Base-by-base conservation (phyloP, 345 rosid species). In the Reutealis trisperma region DNA sequence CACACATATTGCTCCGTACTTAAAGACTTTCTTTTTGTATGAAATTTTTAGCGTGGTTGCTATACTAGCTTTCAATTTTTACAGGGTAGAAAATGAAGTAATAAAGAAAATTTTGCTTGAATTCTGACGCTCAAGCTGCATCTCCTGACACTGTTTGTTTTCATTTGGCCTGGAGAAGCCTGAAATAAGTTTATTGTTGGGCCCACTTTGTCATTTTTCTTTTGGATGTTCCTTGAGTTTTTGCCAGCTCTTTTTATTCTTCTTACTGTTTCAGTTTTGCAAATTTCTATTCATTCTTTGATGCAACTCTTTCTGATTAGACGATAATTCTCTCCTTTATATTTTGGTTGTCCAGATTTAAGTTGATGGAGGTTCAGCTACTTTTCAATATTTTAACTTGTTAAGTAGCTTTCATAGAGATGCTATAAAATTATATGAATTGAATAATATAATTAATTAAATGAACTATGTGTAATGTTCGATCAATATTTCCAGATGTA, bases 401-500 rank as follows among this genome's bases (percentile, higher is more conserved):
- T 13, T 22, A 14, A 4, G 16, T 42, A 22, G n/a, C 68, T 79
- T 72, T 19, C 11, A 10, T 58, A 41, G 34, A 65, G 18, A 21
- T 73, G 49, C 73, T 42, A 45, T 72, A 42, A 59, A 57, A 37
- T 47, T 79, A 32, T 25, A 59, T 63, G 67, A 61, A 70, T 62
- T 59, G 37, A 49, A 52, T 41, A 25, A 45, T 63, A 24, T 51
- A 9, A 24, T 41, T 62, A 14, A 6, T 68, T 45, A 61, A 58
- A 63, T 73, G 67, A 27, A 49, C 74, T 82, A 12, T 70, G 54
- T 80, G 14, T 12, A 47, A n/a, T 15, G 55, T 69, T 22, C 67
- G 58, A 1, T 62, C 49, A 18, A 63, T 12, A 63, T 57, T 74
- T 78, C 67, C 82, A 93, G 98, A 78, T 88, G 84, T 88, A 87